Base-by-base conservation (phyloP, 352 stramenopile species). In the Pythium grandisporangium region DNA sequence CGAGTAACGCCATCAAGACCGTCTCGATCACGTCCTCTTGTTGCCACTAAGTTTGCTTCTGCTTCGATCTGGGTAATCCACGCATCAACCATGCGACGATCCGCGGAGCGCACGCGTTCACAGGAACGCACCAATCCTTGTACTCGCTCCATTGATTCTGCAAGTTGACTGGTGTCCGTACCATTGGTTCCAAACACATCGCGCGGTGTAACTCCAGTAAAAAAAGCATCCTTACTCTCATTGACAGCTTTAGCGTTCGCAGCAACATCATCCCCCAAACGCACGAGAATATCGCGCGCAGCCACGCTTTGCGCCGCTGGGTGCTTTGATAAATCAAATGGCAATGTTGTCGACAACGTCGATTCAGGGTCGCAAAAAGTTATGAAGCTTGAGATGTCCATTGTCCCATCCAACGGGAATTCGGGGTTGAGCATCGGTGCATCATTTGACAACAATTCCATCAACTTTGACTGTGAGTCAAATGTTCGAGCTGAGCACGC, bases 271-370 rank as follows among this genome's bases (percentile, higher is more conserved):
- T 96, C 84, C 4, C 55, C 57, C 4, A 99, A 78, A 19, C 95
- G 72, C 45, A 93, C 83, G 17, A 97, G 79, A 29, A 97, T 83
- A 51, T 96, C 90, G 58, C 96, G 90, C 6, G 93, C 96, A 38
- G 94, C 96, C 33, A 94, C 86, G 16, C 90, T 97, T 53, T 96
- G 84, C 13, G 82, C 89, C 30, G 58, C 86, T 40, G 71, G 89
- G 26, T 97, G 93, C 11, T 67, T 55, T 0, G 72, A 86, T 22
- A 99, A 55, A 42, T 98, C 81, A 54, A 99, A 99, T 25, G 95
- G 94, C 10, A 99, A 58, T 11, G 50, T 56, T 12, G 53, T 17
- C 3, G 48, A 40, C 5, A 84, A 44, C 42, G 73, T 52, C 1
- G 46, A 48, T 23, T 90, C 76, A 24, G 72, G 74, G 14, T 90